Evolutionary conservation across 495 filamentous ascomycete genomes (phyloP).

Genomic region (Xylaria castorea): DNA sequence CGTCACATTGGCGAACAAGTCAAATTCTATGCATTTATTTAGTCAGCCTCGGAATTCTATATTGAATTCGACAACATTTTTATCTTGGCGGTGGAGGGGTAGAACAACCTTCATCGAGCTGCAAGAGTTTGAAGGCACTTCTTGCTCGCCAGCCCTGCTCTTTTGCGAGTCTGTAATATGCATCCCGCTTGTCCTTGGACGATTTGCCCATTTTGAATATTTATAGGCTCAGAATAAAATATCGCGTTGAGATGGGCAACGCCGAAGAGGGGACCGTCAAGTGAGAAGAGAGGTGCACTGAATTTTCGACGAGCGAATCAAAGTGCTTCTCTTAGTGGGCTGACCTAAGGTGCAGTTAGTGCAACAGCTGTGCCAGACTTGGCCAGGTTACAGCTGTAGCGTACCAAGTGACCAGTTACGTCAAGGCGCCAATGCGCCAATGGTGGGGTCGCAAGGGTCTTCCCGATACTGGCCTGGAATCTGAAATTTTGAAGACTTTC

Average conservation of each 20-base stretch:
- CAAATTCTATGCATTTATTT: constrained; percentile 69
- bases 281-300: neutral
- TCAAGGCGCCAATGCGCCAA: neutral
- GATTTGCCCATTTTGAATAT: constrained; percentile 84
- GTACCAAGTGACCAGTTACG: neutral
- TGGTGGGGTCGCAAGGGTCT: constrained; percentile 21
- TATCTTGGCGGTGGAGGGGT: neutral
- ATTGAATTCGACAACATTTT: constrained; percentile 3
- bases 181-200: constrained; percentile 97
- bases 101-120: constrained; percentile 77
- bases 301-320: constrained; percentile 21
- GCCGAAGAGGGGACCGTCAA: neutral
- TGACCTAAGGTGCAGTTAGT: neutral
- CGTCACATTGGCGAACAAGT: constrained; percentile 86
- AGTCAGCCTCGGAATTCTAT: constrained; percentile 32
- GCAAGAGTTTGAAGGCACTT: constrained; percentile 94
- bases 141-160: constrained; percentile 98
- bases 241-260: neutral
- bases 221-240: neutral
- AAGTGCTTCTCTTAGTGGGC: neutral
- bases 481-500: constrained; percentile 36
- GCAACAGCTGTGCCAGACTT: neutral
- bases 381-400: neutral
- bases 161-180: constrained; percentile 96
- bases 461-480: constrained; percentile 12